phyloP scores from a whole-genome alignment of 2,329 filamentous ascomycete species.

The Colletotrichum brevisporum region DNA sequence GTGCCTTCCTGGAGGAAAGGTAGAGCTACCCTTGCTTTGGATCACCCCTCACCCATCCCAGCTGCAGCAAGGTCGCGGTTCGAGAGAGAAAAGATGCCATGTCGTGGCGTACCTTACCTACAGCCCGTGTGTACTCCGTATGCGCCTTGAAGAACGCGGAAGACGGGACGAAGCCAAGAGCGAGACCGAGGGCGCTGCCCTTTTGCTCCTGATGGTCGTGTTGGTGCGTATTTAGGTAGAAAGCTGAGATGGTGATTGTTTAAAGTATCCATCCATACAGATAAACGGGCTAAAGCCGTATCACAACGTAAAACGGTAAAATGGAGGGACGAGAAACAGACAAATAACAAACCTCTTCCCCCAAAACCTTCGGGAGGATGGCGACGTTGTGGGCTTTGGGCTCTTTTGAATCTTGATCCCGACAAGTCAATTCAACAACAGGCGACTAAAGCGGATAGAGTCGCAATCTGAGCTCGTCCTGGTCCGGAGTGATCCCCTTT shows the following conservation, averaged over 20 bases:
- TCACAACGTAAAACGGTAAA: neutral
- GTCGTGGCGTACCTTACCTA: no score
- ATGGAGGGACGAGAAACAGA: neutral
- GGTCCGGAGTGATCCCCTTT: conserved; percentile 2
- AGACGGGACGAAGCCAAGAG: conserved; percentile 16
- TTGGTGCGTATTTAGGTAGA: no score
- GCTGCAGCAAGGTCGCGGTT: neutral
- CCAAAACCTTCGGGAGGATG: no score
- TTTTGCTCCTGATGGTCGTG: no score
- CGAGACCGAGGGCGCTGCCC: conserved; percentile 3
- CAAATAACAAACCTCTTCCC: no score
- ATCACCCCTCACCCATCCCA: conserved; percentile 1
- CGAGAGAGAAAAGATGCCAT: no score
- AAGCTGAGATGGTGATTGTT: no score
- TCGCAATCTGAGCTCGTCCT: conserved; percentile 10
- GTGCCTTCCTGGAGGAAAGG: neutral
- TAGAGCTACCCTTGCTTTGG: conserved; percentile 10
- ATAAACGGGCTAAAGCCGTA: neutral
- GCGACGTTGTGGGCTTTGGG: neutral
- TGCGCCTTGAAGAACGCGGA: neutral
- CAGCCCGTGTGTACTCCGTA: neutral
- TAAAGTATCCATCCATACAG: neutral
- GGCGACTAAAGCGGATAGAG: conserved; percentile 14
- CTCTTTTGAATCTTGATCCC: neutral
- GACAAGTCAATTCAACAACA: neutral